Base-by-base conservation (phyloP, 1,284 basidiomycete genomes). In the Ceratobasidium sp. region DNA sequence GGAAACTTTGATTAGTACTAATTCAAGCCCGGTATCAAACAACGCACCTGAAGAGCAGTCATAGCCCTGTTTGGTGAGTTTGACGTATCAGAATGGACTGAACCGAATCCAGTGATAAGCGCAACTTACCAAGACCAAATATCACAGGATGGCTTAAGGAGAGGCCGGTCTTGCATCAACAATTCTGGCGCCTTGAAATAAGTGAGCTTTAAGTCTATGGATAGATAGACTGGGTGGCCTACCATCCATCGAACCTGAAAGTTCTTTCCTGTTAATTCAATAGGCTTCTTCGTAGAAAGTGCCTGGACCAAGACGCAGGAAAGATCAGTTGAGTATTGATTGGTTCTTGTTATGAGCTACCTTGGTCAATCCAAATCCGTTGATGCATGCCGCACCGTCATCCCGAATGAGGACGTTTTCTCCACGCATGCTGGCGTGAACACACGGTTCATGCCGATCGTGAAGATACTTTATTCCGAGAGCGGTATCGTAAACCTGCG, bases 381-480 rank as follows among this genome's bases (percentile, higher is more conserved):
- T 50, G 46, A 65, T 43, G 21, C 62, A 65, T 8, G 62, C 62
- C 30, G 45, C 52, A 9, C 34, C 46, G 46, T 65, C 62, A n/a
- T 65, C 30, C 41, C 52, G 50, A n/a, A 65, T 65, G 30, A 65
- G 21, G 14, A 65, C 62, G 26, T 65, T 65, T 32, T 65, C 62
- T 41, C 62, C 62, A 14, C 62, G 62, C 10, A 65, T 36, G 32
- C 64, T 67, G 21, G 64, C 64, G n/a, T 67, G 64, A 43, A 67
- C 64, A 28, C 48, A 53, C 1, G 48, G 12, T 3, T 50, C 48
- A 10, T 46, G 64, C 6, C 48, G 28, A 26, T 23, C n/a, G 36
- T 67, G 64, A 18, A 67, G 28, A 39, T 67, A 55, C 39, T 55
- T 48, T 21, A 67, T 39, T 8, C 64, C 64, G 30, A 55, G n/a